Evolutionary conservation across 1,284 basidiomycete species (phyloP).

Genomic region (Cryptococcus wingfieldii): DNA sequence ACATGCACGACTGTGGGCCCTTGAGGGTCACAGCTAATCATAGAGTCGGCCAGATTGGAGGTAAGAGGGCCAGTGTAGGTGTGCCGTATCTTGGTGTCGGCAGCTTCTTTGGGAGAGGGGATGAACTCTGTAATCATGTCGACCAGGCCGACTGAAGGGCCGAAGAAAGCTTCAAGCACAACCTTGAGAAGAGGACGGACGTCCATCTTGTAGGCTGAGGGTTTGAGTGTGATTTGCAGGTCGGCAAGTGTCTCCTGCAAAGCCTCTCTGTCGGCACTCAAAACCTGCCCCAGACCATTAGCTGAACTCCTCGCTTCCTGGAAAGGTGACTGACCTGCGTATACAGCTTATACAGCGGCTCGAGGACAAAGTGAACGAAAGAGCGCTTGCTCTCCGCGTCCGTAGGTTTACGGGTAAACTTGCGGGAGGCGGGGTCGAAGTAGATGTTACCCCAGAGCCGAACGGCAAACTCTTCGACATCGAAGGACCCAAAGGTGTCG

Average conservation of each 20-base stretch:
- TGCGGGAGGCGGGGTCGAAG: constrained; percentile 73
- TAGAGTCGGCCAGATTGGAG: constrained; percentile 67
- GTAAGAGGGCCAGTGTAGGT: constrained; percentile 83
- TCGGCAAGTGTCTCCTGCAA: constrained; percentile 74
- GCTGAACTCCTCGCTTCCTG: not conserved
- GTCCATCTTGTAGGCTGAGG: constrained; percentile 96
- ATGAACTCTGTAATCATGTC: constrained; percentile 89
- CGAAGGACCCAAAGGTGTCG: constrained; percentile 63
- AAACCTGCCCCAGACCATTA: constrained; percentile 56
- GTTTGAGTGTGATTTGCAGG: constrained; percentile 83
- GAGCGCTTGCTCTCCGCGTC: constrained; percentile 78
- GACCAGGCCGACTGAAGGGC: constrained; percentile 77
- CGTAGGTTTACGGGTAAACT: constrained; percentile 78
- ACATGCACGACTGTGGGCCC: constrained; percentile 91
- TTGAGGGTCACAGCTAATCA: constrained; percentile 76
- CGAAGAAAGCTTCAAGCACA: constrained; percentile 93
- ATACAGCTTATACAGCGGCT: constrained; percentile 97
- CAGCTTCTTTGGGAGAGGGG: constrained; percentile 72
- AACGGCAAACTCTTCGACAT: constrained; percentile 61
- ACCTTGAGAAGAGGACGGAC: constrained; percentile 90
- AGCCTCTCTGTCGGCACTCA: constrained; percentile 83
- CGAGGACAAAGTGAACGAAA: constrained; percentile 95
- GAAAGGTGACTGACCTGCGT: constrained; percentile 54
- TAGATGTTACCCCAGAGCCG: constrained; percentile 99
- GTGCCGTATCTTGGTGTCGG: constrained; percentile 69